Base-by-base conservation (phyloP, 768 basidiomycete species). In the Phlebiopsis flavidoalba region DNA sequence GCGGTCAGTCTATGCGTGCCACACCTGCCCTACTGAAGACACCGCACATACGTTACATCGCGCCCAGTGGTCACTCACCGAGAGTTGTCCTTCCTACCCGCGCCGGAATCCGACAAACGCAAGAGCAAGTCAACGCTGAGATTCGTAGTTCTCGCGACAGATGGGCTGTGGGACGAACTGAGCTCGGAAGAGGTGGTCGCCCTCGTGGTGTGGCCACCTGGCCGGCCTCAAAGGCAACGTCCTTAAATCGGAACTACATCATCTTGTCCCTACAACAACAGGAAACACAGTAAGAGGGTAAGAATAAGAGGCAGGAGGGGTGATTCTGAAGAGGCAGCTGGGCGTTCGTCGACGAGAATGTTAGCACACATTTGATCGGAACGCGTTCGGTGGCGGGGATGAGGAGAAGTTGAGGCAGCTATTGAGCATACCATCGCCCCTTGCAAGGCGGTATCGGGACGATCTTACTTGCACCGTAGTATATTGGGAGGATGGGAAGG, bases 41-140 rank as follows among this genome's bases (percentile, higher is more conserved):
- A 4, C 94, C 94, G 1, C 94, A n/a, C 94, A n/a, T 97, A 96
- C 72, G 93, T 96, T 22, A 95, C 82, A 35, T 85, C 94, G 15
- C 78, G 79, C 7, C 94, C 94, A 2, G 92, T 91, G 37, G 85
- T 95, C 31, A 89, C 87, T 2, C 88, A 93, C 66, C 83, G 84
- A 61, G 85, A 87, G 65, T 76, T 92, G 65, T 75, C 80, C 14
- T 81, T 89, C 68, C 76, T 92, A 65, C 75, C 80, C 12, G 81
- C 88, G 67, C 75, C 81, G n/a, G 58, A 24, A 22, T 69, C 79
- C 14, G 19, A 11, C 15, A 21, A 57, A 61, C 68, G 15, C 50
- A 66, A n/a, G 47, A 65, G 63, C 57, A 62, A 69, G 68, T 67
- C 79, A 72, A 63, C 79, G 14, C 72, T 86, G 22, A 85, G 86